Conservation (phyloP, 2,329 filamentous ascomycete genomes). For the Rhexocercosporidium sp. region DNA sequence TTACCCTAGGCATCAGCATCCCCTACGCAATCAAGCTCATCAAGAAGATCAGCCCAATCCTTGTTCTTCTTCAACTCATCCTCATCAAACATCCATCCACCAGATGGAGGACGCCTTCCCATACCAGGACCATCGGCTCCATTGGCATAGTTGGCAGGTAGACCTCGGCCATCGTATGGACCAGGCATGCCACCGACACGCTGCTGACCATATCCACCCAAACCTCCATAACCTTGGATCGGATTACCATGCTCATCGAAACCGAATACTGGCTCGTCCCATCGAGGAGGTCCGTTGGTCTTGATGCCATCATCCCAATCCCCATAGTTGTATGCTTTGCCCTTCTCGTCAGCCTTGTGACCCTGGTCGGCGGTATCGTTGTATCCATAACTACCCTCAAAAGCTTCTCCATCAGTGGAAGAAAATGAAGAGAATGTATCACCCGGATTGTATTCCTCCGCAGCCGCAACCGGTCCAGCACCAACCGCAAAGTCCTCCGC, state of each 20-base stretch:
- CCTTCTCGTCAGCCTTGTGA: background rate
- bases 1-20: background rate
- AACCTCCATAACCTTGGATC: background rate
- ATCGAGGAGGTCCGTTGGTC: background rate
- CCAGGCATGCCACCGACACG: background rate
- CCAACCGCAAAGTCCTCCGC: background rate
- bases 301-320: background rate
- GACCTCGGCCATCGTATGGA: background rate
- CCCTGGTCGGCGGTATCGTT: background rate
- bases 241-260: background rate
- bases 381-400: background rate
- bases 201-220: background rate
- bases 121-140: background rate
- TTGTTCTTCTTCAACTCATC: background rate
- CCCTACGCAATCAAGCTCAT: background rate
- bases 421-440: background rate
- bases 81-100: slow-evolving; percentile 13
- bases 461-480: background rate
- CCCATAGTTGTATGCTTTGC: background rate
- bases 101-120: background rate
- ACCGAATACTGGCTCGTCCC: background rate
- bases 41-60: slow-evolving; percentile 1
- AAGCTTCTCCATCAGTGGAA: background rate
- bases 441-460: background rate
- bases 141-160: background rate